These are phyloP conservation scores for Brassica incana DNA, from an alignment of 345 rosid genomes.

Conservation along the genomic window DNA sequence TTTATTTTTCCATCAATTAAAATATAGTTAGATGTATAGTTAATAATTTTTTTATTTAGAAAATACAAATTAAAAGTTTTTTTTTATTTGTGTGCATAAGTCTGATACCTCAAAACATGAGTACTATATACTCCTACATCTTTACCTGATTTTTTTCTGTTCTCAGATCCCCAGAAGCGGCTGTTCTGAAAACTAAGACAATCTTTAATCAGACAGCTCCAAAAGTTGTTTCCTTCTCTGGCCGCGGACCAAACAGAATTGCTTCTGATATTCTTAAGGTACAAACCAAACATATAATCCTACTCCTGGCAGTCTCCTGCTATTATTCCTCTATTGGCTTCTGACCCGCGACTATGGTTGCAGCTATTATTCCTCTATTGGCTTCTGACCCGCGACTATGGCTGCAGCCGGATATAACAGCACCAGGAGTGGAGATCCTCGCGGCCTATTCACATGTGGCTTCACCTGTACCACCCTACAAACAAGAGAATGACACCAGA, in stretches of 20 bases:
- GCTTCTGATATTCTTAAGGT: conserved; percentile 34
- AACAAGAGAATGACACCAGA: neutral
- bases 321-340: neutral
- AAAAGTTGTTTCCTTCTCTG: conserved; percentile 36
- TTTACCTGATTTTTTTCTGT: neutral
- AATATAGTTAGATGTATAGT: no score
- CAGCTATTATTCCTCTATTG: conserved; percentile 32
- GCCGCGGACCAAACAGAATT: conserved; percentile 37
- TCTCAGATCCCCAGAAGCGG: conserved; percentile 30
- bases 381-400: neutral
- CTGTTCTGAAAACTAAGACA: conserved; percentile 30
- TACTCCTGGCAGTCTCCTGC: neutral
- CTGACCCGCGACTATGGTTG: neutral
- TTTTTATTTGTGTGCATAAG: no score
- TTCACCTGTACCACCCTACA: neutral
- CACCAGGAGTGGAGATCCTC: conserved; percentile 48
- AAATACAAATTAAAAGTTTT: no score
- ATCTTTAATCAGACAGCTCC: conserved; percentile 31
- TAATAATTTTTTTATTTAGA: no score
- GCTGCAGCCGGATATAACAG: conserved; percentile 49
- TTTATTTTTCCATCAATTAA: no score
- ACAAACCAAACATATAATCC: neutral
- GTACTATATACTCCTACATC: neutral
- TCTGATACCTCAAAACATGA: no score
- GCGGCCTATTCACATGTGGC: conserved; percentile 41